A percentile compares a stretch with the other conserved stretches of the same genome.
Evolutionary conservation across 768 basidiomycete genomes (phyloP).

Genomic region (Suillus placidus): DNA sequence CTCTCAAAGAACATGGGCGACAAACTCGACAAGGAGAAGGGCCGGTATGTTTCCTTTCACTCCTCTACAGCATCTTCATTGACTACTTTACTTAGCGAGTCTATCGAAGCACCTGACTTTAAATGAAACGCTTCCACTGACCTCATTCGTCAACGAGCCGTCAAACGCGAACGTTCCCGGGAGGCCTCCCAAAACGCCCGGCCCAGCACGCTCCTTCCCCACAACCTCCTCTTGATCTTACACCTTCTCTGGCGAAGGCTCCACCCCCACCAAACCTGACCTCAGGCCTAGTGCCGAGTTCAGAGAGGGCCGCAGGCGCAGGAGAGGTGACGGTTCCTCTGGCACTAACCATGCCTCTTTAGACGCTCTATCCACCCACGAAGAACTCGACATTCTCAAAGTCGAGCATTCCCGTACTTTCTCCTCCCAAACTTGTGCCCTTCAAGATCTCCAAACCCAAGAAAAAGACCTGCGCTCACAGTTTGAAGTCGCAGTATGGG

Average conservation of each 20-base stretch:
- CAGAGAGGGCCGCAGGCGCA: slow-evolving; percentile 48
- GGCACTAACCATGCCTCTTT: slow-evolving; percentile 20
- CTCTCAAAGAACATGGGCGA: slow-evolving; percentile 89
- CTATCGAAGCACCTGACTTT: slow-evolving; percentile 83
- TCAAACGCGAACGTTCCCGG: slow-evolving; percentile 78
- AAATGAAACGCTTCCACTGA: slow-evolving; percentile 79
- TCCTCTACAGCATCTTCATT: slow-evolving; percentile 18
- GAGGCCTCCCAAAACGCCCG: slow-evolving; percentile 64
- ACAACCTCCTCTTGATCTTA: slow-evolving; percentile 8
- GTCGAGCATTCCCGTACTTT: too few relatives aligned
- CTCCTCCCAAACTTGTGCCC: too few relatives aligned
- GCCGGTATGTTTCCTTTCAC: slow-evolving; percentile 57
- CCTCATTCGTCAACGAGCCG: slow-evolving; percentile 78
- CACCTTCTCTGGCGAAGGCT: slow-evolving; percentile 6
- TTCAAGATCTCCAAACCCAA: too few relatives aligned
- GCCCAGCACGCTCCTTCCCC: slow-evolving; percentile 49
- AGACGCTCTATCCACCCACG: too few relatives aligned
- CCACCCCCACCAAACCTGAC: slow-evolving; percentile 61
- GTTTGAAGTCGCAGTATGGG: too few relatives aligned
- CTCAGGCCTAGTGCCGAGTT: slow-evolving; percentile 67
- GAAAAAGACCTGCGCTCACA: too few relatives aligned
- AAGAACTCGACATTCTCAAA: too few relatives aligned
- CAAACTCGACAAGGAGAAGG: slow-evolving; percentile 92
- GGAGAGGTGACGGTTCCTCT: slow-evolving; percentile 31
- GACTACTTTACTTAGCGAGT: too few relatives aligned